Evolutionary conservation across 768 basidiomycete species (phyloP), one percentile per base, ranked within the genome.

Genomic region (Lyophyllum atratum): DNA sequence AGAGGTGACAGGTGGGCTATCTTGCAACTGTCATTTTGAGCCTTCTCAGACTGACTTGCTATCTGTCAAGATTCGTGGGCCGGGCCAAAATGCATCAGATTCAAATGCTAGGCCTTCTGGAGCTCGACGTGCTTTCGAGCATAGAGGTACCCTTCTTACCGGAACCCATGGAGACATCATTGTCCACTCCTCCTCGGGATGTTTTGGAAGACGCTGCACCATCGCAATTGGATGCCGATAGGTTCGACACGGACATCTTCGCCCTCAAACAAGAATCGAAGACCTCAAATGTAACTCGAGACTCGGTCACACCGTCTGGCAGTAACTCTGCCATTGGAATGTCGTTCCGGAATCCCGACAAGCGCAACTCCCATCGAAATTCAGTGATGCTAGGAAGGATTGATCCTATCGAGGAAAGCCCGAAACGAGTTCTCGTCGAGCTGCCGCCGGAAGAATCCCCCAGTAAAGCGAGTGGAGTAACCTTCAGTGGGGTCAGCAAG

Each of bases 71-170:
- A 58, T 98, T 98, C 68, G 79, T 98, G 24, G 89, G 93, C 5
- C 85, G 96, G 28, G 94, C 92, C n/a, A 92, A 93, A 74, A 96
- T 97, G 93, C 92, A 94, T 65, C 92, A 95, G 67, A 93, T 97
- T 37, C 91, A 97, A 66, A 95, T 93, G 91, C 82, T 97, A 1
- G 95, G 95, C 6, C 76, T 96, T 9, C 77, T 96, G 43, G 94
- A 94, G 62, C 92, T 95, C 63, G 94, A 96, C 63, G 88, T 97
- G 28, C 85, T 93, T 21, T 88, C 92, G 4, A 89, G 87, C 60
- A 95, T 97, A 58, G 90, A 92, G 59, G 85, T 97, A 12, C 95
- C 95, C 1, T 89, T 85, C 67, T 72, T 93, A 25, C 80, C 82
- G 8, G 81, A 83, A 28, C 69, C 74, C 60, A 29, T 55, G 26